These are phyloP conservation scores for Malus domestica DNA, from an alignment of 306 rosid species.

Conservation along the genomic window ASM211411v1 NC_041794.1:23853501-23854000, in stretches of 20 bases:
- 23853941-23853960: not conserved
- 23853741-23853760: slow-evolving; percentile 1
- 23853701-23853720: not conserved
- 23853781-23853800: not conserved
- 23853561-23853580: slow-evolving; percentile 80
- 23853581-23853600: slow-evolving; percentile 78
- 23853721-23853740: slow-evolving; percentile 22
- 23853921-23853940: not conserved
- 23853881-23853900: not conserved
- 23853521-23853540: slow-evolving; percentile 72
- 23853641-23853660: slow-evolving; percentile 93
- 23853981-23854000: not conserved
- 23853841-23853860: not conserved
- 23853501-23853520: slow-evolving; percentile 76
- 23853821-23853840: not conserved
- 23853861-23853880: not conserved
- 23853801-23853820: slow-evolving; percentile 7
- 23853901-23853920: not conserved
- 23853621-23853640: slow-evolving; percentile 80
- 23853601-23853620: slow-evolving; percentile 79
- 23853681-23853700: slow-evolving; percentile 59
- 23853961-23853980: not conserved
- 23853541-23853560: slow-evolving; percentile 80
- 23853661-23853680: slow-evolving; percentile 74
- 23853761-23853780: not conserved